These are phyloP conservation scores for Ophiocordyceps camponoti-leonardi DNA, from an alignment of 2,329 filamentous ascomycete genomes.

Conservation along the genomic window DNA sequence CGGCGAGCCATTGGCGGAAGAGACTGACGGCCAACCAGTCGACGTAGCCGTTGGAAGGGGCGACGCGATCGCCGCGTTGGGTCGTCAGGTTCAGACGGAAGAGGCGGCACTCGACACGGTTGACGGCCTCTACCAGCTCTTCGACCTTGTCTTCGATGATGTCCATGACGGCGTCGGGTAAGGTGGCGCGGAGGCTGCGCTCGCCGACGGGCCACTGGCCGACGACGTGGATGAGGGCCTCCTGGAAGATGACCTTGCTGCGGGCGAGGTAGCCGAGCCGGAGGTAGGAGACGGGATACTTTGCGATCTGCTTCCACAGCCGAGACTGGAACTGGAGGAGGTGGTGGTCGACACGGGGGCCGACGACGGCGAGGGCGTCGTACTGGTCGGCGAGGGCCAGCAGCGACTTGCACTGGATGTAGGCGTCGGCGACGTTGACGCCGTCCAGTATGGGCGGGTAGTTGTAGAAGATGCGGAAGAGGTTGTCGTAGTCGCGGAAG, in stretches of 20 bases:
- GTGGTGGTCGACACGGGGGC: conserved; percentile 83
- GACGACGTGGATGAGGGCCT: conserved; percentile 84
- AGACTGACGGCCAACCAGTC: conserved; percentile 80
- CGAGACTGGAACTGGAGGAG: conserved; percentile 79
- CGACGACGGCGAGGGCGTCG: conserved; percentile 74
- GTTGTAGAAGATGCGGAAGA: conserved; percentile 94
- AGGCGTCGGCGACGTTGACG: conserved; percentile 80
- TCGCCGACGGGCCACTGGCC: conserved; percentile 81
- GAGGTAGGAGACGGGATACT: conserved; percentile 85
- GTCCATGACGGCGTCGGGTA: conserved; percentile 65
- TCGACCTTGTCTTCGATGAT: conserved; percentile 92
- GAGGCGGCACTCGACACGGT: conserved; percentile 62
- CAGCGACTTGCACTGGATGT: conserved; percentile 84
- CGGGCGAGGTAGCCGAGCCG: conserved; percentile 76
- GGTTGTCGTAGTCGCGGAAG: conserved; percentile 83
- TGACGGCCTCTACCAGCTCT: conserved; percentile 70
- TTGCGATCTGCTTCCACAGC: conserved; percentile 91
- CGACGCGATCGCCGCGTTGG: conserved; percentile 64
- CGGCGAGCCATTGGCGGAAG: conserved; percentile 85
- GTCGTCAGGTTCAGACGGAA: conserved; percentile 70
- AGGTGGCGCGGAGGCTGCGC: conserved; percentile 53
- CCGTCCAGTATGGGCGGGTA: conserved; percentile 67
- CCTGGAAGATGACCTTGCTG: conserved; percentile 67
- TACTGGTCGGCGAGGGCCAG: conserved; percentile 86
- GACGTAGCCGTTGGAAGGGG: conserved; percentile 61